Base-by-base conservation (phyloP, 1,284 basidiomycete species). In the Ceratobasidium papillatum region DNA sequence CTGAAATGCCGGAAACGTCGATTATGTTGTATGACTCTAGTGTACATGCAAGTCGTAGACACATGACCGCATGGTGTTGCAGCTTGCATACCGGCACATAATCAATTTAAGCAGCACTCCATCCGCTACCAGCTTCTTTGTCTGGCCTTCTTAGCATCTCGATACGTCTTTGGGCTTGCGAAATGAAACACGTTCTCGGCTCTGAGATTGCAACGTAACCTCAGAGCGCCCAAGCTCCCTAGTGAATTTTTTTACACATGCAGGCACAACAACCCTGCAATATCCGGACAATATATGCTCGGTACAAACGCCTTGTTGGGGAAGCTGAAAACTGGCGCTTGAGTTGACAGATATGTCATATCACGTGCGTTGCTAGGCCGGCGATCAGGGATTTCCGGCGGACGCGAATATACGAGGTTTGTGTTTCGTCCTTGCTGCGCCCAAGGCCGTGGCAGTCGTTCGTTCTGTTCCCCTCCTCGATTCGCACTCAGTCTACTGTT, bases 311-410 rank as follows among this genome's bases (percentile, higher is more conserved):
- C 45, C 45, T 3, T 47, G 8, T n/a, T 47, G 45, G 45, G 45
- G 14, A 41, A 41, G 38, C 22, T 22, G 49, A 9, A 49, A 8
- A 32, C 1, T 8, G 58, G 34, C 58, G 58, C 58, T 43, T 43
- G 41, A 38, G 4, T n/a, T 17, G 41, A 27, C 59, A 49, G 32
- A 5, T 22, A 68, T 68, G 65, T 56, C 65, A 34, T 56, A 41
- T 68, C 49, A 68, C 65, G 65, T 68, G 65, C 9, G 65, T 68
- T 68, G 65, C 65, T 43, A 68, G 32, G 63, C 45, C 47, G 63
- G 65, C 32, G 65, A 68, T 68, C 65, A 56, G 36, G 30, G 34
- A 62, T 27, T 25, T 25, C 51, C 25, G 22, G n/a, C n/a, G n/a
- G 49, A 43, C 11, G 51, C 32, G 34, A 34, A 27, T 41, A 54